Conservation (phyloP, 73 alveolate genomes). For the Paramecium tetraurelia region DNA sequence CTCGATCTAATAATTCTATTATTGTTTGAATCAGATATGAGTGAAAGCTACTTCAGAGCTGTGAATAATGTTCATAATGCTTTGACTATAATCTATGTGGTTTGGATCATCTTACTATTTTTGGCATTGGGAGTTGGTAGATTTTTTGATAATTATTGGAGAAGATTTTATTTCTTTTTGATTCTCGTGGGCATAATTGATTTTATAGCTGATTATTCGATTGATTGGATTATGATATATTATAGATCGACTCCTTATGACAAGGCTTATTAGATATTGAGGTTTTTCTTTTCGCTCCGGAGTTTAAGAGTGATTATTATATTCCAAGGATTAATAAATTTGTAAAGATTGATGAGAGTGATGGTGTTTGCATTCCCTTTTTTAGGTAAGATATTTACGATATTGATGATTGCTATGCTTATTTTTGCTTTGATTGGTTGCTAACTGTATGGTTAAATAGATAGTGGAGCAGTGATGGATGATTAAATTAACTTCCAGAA, state of each 20-base stretch:
- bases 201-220: neutral
- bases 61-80: neutral
- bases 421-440: conserved; percentile 22
- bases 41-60: neutral
- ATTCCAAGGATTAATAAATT: neutral
- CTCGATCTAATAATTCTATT: neutral
- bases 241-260: neutral
- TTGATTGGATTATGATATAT: neutral
- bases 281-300: neutral
- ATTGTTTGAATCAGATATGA: neutral
- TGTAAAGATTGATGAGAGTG: conserved; percentile 39
- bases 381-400: neutral
- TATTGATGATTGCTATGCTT: neutral
- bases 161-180: conserved; percentile 10
- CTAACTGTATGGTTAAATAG: conserved; percentile 10
- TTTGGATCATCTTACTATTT: neutral
- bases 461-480: conserved; percentile 22
- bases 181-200: neutral
- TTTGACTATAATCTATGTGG: neutral
- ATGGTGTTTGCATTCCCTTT: conserved; percentile 30
- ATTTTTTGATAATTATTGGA: conserved; percentile 35
- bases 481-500: neutral
- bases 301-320: neutral
- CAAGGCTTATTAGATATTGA: neutral
- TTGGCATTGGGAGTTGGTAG: conserved; percentile 1